Evolutionary conservation across 2,329 filamentous ascomycete species (phyloP), one percentile per base, ranked within the genome.

Genomic region (Coniochaeta prunicola): DNA sequence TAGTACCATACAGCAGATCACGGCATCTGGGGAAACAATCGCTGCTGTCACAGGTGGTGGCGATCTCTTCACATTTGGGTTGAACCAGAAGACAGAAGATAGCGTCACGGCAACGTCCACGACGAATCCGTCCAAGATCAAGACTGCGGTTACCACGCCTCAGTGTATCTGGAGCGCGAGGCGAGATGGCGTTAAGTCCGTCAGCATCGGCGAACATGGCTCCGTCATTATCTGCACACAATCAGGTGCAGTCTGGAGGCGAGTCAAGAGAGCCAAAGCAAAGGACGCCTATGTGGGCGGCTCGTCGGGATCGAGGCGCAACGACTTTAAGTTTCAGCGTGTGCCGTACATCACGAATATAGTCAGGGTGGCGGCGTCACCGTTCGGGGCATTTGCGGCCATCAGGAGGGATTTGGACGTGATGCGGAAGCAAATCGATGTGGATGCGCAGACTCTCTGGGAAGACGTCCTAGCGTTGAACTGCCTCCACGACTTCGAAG

Each of bases 261-360:
- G 93, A 60, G 86, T 94, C 57, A 91, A 91, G 68, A 84, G 94
- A 61, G 80, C 83, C 28, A 96, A 93, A 63, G 86, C 89, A 56
- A 96, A 96, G 67, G 86, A 88, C 64, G 79, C 83, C 5, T 76
- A 77, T 1, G 72, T 73, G 21, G 57, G 75, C 13, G 76, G 75
- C 3, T 72, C 72, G 1, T 72, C 75, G 1, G 85, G 86, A 24
- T 78, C 81, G 34, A 89, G 85, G 66, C 82, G 84, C 13, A 96
- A 96, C 65, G 92, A 96, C 68, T 96, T 96, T 77, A 99, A 99
- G 70, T 99, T 97, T 65, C 87, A 93, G 66, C 87, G 94, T 59
- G 86, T 99, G 9, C 89, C 94, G 1, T 92, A 90, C 45, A 83
- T 99, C 59, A 96, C 91, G 1, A 87, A 92, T 36, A 91, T 96